Evolutionary conservation across 345 rosid species (phyloP).

Genomic region (Eucalyptus cloeziana): DNA sequence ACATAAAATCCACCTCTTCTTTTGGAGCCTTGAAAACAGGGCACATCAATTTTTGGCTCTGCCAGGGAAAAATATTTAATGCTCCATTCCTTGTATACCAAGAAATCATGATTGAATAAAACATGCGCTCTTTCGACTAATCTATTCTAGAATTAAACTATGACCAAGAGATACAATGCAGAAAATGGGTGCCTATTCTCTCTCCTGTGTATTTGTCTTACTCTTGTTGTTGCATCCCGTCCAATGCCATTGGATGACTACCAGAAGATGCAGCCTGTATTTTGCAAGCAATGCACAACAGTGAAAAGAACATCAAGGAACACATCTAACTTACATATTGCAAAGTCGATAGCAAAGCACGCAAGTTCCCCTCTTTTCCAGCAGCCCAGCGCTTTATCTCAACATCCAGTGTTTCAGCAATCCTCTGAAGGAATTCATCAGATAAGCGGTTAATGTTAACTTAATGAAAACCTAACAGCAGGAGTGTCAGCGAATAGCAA

Average conservation of each 20-base stretch:
- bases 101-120: neutral
- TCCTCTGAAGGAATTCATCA: conserved; percentile 18
- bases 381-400: conserved; percentile 48
- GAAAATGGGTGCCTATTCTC: neutral
- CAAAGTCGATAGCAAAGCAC: conserved; percentile 31
- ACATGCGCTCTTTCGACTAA: neutral
- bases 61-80: neutral
- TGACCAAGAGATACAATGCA: neutral
- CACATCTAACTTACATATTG: conserved; percentile 22
- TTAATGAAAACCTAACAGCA: neutral
- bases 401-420: conserved; percentile 29
- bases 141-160: neutral
- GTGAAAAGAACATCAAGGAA: neutral
- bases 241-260: neutral
- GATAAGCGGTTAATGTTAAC: neutral
- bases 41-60: neutral
- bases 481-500: neutral
- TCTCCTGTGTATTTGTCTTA: neutral
- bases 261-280: neutral
- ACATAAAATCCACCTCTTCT: neutral
- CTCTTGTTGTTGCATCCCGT: neutral
- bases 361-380: conserved; percentile 37
- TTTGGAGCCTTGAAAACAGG: neutral
- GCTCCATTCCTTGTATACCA: neutral
- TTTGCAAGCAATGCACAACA: neutral